Percentiles rank a stretch among this genome's conserved stretches.
phyloP scores from a whole-genome alignment of 2,329 filamentous ascomycete genomes.

The Geoglossum cookeanum region DNA sequence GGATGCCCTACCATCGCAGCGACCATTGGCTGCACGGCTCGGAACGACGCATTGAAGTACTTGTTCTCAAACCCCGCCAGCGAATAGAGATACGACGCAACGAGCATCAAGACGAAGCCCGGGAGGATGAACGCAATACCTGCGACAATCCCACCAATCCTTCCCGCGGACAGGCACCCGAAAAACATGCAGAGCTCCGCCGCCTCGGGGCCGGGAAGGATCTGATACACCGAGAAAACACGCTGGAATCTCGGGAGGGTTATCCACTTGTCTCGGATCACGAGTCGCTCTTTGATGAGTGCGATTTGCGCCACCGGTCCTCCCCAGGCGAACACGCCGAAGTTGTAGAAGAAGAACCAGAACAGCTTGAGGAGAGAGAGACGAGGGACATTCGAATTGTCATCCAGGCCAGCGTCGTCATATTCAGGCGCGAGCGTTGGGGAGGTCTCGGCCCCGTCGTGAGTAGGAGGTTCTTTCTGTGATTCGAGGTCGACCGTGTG shows the following conservation, averaged over 20 bases:
- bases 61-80: constrained; percentile 16
- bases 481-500: too few species aligned
- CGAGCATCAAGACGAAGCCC: constrained; percentile 17
- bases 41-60: constrained; percentile 17
- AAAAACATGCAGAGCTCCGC: constrained; percentile 21
- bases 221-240: constrained; percentile 20
- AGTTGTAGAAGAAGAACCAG: constrained; percentile 21
- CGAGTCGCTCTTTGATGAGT: constrained; percentile 19
- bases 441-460: too few species aligned
- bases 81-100: constrained; percentile 16
- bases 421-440: too few species aligned
- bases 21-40: constrained; percentile 17
- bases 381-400: constrained; percentile 17
- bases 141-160: constrained; percentile 17
- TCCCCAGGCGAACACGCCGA: constrained; percentile 20
- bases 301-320: constrained; percentile 20
- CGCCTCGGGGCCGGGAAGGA: constrained; percentile 19
- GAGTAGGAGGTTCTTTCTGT: too few species aligned
- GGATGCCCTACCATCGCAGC: constrained; percentile 15
- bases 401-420: background rate
- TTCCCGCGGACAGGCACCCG: constrained; percentile 18
- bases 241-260: constrained; percentile 18
- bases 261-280: constrained; percentile 19
- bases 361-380: constrained; percentile 16
- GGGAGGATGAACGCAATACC: constrained; percentile 17